Base-by-base conservation (phyloP, 148 eudicot species). In the Simmondsia chinensis region DNA sequence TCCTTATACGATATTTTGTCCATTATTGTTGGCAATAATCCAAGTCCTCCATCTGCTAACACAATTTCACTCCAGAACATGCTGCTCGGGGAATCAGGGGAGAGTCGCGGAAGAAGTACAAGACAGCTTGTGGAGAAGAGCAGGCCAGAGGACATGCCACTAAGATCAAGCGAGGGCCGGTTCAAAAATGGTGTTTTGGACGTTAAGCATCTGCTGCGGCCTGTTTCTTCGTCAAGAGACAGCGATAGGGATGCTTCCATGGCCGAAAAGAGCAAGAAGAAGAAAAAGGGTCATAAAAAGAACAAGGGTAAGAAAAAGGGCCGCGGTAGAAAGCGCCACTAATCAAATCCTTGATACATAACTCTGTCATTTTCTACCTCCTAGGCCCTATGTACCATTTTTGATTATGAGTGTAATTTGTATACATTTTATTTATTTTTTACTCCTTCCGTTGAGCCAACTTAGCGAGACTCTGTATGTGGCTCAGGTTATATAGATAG, bases 111-210 rank as follows among this genome's bases (percentile, higher is more conserved):
- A 20, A 54, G 40, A 15, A 63, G 39, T 34, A 13, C 48, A 13
- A 77, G 66, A 52, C 61, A 20, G 41, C 59, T 20, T 12, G 33
- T 50, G 17, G 77, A 65, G 48, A 72, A 51, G 57, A 75, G 70
- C 30, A 74, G 29, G 56, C 75, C 60, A 7, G 86, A 76, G 57
- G 60, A 67, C 34, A 59, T 61, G 19, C 79, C 75, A 48, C 63
- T 88, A 65, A 83, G 42, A 78, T 57, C 94, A 48, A 75, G 79
- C 17, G 77, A 44, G 62, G 97, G 97, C 5, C 25, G 33, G 51
- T 88, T 88, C 69, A 72, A 68, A 56, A 83, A 83, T 26, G 94
- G 96, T 22, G 61, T 83, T 30, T 79, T 88, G 33, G 75, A 88
- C 69, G 96, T 83, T 19, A 75, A 80, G 42, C 69, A 66, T 48